These are phyloP conservation scores for Truncatella angustata DNA, from an alignment of 2,329 filamentous ascomycete genomes.

Conservation along the genomic window DNA sequence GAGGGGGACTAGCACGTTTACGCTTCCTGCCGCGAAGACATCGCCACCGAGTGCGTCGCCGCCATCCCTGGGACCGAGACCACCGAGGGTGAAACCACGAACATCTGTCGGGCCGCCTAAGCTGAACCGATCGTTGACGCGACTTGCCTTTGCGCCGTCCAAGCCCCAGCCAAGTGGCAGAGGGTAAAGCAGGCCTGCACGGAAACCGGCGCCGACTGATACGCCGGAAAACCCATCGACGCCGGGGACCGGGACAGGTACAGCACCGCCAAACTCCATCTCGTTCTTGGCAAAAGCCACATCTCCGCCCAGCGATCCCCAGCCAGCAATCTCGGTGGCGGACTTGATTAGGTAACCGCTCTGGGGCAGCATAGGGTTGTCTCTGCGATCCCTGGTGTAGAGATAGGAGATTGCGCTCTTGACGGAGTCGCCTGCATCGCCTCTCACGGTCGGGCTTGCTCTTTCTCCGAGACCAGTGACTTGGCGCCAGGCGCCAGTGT, in stretches of 20 bases:
- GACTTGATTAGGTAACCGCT: constrained; percentile 79
- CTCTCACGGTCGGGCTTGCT: constrained; percentile 78
- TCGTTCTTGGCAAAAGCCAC: constrained; percentile 95
- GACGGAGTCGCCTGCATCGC: constrained; percentile 84
- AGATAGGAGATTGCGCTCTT: constrained; percentile 85
- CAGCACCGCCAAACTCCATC: constrained; percentile 72
- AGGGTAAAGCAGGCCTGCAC: constrained; percentile 81
- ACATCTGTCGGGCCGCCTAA: constrained; percentile 94
- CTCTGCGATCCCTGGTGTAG: constrained; percentile 76
- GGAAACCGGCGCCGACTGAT: constrained; percentile 77
- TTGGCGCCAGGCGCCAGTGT: constrained; percentile 83
- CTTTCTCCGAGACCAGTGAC: constrained; percentile 73
- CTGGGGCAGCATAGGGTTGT: constrained; percentile 81
- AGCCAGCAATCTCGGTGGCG: constrained; percentile 80
- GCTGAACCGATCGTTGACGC: constrained; percentile 91
- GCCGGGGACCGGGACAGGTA: constrained; percentile 71
- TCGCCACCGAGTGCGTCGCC: constrained; percentile 86
- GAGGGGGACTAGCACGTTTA: constrained; percentile 81
- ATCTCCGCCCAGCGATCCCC: constrained; percentile 80
- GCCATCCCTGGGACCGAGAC: constrained; percentile 85
- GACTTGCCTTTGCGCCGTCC: constrained; percentile 61
- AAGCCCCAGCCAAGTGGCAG: constrained; percentile 62
- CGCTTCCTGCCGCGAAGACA: constrained; percentile 83
- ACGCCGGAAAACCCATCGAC: constrained; percentile 70
- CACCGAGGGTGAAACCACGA: constrained; percentile 86